A percentile compares a stretch with the other conserved stretches of the same genome.
phyloP scores from a whole-genome alignment of 1,139 yeast species.

The Taiozyma sp. region DNA sequence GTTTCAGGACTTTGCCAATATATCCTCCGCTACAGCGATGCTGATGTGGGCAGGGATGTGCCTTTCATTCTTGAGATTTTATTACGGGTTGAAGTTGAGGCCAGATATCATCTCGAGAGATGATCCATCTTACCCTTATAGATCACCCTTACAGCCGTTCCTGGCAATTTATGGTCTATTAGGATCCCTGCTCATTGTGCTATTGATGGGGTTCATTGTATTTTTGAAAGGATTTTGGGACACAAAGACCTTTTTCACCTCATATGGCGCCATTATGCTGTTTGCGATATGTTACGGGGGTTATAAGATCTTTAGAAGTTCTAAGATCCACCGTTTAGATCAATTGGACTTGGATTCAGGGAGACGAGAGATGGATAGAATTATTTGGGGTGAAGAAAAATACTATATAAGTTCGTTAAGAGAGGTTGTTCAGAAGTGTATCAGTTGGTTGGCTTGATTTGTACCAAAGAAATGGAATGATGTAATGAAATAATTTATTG shows the following conservation, averaged over 20 bases:
- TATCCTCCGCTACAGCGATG: slow-evolving; percentile 66
- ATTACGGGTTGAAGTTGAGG: slow-evolving; percentile 57
- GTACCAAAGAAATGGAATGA: not conserved
- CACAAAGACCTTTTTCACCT: slow-evolving; percentile 55
- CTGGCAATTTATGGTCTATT: slow-evolving; percentile 62
- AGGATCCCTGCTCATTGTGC: slow-evolving; percentile 47
- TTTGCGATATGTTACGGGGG: slow-evolving; percentile 48
- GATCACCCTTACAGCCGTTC: slow-evolving; percentile 74
- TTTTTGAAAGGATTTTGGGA: slow-evolving; percentile 57
- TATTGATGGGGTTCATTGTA: slow-evolving; percentile 67
- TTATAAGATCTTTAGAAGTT: slow-evolving; percentile 50
- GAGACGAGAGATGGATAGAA: slow-evolving; percentile 65
- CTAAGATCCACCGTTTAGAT: slow-evolving; percentile 48
- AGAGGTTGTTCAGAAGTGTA: slow-evolving; percentile 23
- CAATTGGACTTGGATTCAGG: slow-evolving; percentile 75
- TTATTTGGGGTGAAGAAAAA: slow-evolving; percentile 62
- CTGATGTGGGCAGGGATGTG: slow-evolving; percentile 83
- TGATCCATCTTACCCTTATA: slow-evolving; percentile 67
- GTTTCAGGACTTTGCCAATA: slow-evolving; percentile 56
- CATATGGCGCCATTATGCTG: slow-evolving; percentile 58
- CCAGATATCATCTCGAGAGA: slow-evolving; percentile 61
- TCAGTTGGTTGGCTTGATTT: slow-evolving; percentile 19
- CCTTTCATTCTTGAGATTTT: slow-evolving; percentile 64
- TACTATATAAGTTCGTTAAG: slow-evolving; percentile 28
- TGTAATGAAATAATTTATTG: not conserved